These are phyloP conservation scores for Globisporangium echinulatum DNA, from an alignment of 352 stramenopile species.

Conservation along the genomic window DNA sequence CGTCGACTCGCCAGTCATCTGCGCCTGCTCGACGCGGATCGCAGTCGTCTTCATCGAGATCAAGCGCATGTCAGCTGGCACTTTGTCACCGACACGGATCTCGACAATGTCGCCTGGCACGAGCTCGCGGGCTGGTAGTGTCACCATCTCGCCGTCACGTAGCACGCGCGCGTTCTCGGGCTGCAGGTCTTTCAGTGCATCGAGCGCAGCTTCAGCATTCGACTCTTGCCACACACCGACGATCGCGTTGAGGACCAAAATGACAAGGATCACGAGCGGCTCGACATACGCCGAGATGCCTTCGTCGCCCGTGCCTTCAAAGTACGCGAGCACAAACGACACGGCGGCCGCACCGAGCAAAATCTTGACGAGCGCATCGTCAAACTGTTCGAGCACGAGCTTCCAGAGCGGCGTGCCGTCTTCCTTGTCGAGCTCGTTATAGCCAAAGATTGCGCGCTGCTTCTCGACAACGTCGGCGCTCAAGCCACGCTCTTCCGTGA, in stretches of 20 bases:
- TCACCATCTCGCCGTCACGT: slow-evolving; percentile 79
- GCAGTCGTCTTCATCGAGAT: slow-evolving; percentile 93
- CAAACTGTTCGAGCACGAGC: slow-evolving; percentile 98
- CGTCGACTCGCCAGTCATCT: slow-evolving; percentile 95
- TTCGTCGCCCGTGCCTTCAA: slow-evolving; percentile 85
- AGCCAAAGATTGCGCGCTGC: slow-evolving; percentile 55
- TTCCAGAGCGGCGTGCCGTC: slow-evolving; percentile 87
- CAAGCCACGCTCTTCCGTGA: slow-evolving; percentile 55
- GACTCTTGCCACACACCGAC: slow-evolving; percentile 96
- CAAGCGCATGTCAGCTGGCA: slow-evolving; percentile 95
- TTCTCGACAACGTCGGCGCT: slow-evolving; percentile 47
- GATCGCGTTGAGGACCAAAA: slow-evolving; percentile 95
- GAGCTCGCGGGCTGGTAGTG: slow-evolving; percentile 84
- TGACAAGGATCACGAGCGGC: slow-evolving; percentile 95
- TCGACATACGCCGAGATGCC: slow-evolving; percentile 93
- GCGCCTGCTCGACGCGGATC: slow-evolving; percentile 93
- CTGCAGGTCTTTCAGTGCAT: slow-evolving; percentile 95
- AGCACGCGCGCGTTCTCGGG: slow-evolving; percentile 87
- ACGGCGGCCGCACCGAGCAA: slow-evolving; percentile 94
- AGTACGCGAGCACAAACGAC: slow-evolving; percentile 90
- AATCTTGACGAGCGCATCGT: slow-evolving; percentile 98
- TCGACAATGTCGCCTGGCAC: slow-evolving; percentile 97
- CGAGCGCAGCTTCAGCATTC: slow-evolving; percentile 90
- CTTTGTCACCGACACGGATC: slow-evolving; percentile 95
- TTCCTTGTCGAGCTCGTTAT: slow-evolving; percentile 89